A percentile compares a stretch with the other conserved stretches of the same genome.
Conservation (phyloP, 257 asterid species). For the Hygrophila difformis region DNA sequence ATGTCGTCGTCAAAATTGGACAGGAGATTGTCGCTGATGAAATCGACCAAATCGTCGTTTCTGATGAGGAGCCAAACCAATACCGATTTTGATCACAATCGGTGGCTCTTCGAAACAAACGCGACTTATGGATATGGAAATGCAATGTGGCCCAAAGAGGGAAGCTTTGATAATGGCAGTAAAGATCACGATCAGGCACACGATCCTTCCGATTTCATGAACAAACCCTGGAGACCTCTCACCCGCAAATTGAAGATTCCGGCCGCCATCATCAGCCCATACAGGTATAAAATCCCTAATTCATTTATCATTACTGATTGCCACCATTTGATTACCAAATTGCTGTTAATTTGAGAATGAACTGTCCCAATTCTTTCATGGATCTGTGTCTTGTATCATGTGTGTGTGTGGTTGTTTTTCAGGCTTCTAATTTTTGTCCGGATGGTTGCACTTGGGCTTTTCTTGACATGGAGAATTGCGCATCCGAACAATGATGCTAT, state of each 20-base stretch:
- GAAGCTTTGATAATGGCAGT: conserved; percentile 36
- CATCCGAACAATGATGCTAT: conserved; percentile 62
- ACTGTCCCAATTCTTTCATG: not conserved
- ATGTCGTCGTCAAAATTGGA: conserved; percentile 53
- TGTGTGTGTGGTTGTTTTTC: not conserved
- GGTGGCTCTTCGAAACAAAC: conserved; percentile 74
- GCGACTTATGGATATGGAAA: conserved; percentile 83
- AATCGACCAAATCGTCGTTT: conserved; percentile 44
- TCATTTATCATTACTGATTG: too few relatives aligned
- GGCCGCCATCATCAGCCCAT: conserved; percentile 73
- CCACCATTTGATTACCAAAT: too few relatives aligned
- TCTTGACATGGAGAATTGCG: conserved; percentile 54
- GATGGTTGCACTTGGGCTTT: conserved; percentile 53
- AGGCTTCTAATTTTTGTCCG: conserved; percentile 52
- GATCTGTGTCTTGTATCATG: too few relatives aligned
- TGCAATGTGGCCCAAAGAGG: conserved; percentile 83
- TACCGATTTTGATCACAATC: conserved; percentile 62
- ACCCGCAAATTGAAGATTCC: conserved; percentile 66
- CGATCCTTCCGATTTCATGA: conserved; percentile 42
- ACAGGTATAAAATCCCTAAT: too few relatives aligned
- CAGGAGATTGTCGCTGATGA: conserved; percentile 67
- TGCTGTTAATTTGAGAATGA: too few relatives aligned
- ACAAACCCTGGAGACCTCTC: conserved; percentile 79
- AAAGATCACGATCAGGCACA: conserved; percentile 27
- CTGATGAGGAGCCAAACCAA: conserved; percentile 80